Base-by-base conservation (phyloP, 331 rosid genomes). In the Phaseolus coccineus region DNA sequence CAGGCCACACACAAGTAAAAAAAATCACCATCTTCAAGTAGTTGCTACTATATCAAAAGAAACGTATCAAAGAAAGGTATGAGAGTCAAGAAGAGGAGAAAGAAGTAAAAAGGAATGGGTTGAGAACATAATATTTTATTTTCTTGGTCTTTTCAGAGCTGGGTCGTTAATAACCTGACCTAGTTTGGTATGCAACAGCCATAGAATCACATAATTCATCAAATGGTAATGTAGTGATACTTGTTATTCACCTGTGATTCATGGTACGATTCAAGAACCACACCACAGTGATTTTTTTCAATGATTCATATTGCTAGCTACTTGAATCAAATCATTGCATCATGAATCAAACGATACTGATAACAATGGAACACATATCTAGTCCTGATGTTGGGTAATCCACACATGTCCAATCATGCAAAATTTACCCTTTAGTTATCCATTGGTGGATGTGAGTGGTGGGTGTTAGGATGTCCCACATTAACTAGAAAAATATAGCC, bases 311-410 rank as follows among this genome's bases (percentile, higher is more conserved):
- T 51, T 16, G 24, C 24, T 5, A 15, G 57, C 9, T 51, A 11
- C 57, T 15, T 16, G 57, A 16, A n/a, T 16, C 24, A 16, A 51
- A 16, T 5, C 3, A 16, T 5, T 19, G 3, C 0, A 52, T 16
- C 15, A 1, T 6, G 6, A 52, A 52, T 52, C 7, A 52, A 16
- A 12, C 0, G 22, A 48, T 48, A 48, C 19, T 48, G 55, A 15
- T 48, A 48, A 48, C 55, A 48, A 48, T 14, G 19, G 16, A 12
- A 0, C 19, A 48, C 19, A 3, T 14, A 62, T 66, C 33, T 64
- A 64, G 50, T 37, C 8, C 39, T 19, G 71, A 66, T 66, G 4
- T 66, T 22, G 71, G 51, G n/a, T 33, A 35, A 65, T 65, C 50
- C 16, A 65, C 50, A 37, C 10, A 64, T n/a, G 71, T 39, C 33